Evolutionary conservation across 495 filamentous ascomycete genomes (phyloP).

Genomic region (Chaetomium cochliodes): DNA sequence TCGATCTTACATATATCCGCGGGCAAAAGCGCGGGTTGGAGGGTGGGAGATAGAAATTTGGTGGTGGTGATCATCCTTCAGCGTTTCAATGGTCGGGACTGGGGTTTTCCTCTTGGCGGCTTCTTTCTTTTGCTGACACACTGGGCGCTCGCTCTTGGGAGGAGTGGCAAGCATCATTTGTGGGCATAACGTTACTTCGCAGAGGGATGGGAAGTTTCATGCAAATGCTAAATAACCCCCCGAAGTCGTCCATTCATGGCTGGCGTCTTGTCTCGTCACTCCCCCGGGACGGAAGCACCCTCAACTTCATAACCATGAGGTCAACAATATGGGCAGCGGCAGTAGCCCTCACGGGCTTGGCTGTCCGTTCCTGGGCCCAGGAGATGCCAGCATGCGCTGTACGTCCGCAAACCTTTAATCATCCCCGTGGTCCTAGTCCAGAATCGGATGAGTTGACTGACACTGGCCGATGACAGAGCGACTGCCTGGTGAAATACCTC

Average conservation of each 20-base stretch:
- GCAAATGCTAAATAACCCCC: not conserved
- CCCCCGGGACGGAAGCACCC: not conserved
- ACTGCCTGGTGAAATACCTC: not conserved
- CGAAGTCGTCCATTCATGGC: not conserved
- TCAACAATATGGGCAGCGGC: not conserved
- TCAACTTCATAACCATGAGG: not conserved
- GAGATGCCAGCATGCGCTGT: not conserved
- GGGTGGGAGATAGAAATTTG: too few species aligned
- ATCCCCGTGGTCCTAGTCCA: not conserved
- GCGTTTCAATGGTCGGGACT: not conserved
- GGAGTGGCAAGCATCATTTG: not conserved
- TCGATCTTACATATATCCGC: too few species aligned
- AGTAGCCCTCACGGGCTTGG: not conserved
- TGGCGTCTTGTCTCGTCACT: not conserved
- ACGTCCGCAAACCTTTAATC: not conserved
- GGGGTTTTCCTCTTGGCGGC: not conserved
- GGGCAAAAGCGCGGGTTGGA: too few species aligned
- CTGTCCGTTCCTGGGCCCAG: not conserved
- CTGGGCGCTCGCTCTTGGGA: not conserved
- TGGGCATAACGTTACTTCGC: not conserved
- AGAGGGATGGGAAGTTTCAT: not conserved
- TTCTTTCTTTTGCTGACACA: not conserved
- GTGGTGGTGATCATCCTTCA: too few species aligned
- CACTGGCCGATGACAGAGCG: not conserved
- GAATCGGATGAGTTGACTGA: not conserved